These are phyloP conservation scores for Berberis vulgaris DNA, from an alignment of 164 flowering plant species.

Conservation along the genomic window DNA sequence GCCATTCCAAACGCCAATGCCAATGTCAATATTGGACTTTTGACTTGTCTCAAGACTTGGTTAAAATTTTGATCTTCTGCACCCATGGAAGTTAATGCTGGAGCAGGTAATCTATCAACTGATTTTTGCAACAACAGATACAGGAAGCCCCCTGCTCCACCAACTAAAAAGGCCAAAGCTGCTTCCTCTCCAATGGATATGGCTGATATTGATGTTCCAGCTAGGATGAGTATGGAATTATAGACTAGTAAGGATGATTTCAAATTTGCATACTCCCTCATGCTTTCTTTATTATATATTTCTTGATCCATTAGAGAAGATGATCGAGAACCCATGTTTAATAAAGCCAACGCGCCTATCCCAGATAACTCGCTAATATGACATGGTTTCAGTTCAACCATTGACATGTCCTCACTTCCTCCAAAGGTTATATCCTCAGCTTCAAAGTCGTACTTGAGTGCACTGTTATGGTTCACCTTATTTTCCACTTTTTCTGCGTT, in stretches of 20 bases:
- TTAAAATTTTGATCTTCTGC: conserved; percentile 9
- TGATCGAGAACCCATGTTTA: conserved; percentile 13
- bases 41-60: conserved; percentile 24
- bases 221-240: conserved; percentile 46
- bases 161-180: conserved; percentile 49
- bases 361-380: conserved; percentile 31
- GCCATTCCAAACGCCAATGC: conserved; percentile 40
- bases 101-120: conserved; percentile 58
- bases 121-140: conserved; percentile 77
- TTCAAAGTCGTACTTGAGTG: conserved; percentile 38
- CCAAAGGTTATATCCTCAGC: conserved; percentile 59
- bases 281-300: conserved; percentile 55
- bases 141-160: conserved; percentile 64
- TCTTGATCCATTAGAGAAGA: conserved; percentile 5
- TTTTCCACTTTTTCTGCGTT: conserved; percentile 13
- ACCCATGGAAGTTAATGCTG: conserved; percentile 18
- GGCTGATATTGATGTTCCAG: conserved; percentile 42
- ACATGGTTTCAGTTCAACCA: conserved; percentile 73
- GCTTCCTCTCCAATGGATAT: conserved; percentile 36
- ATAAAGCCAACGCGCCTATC: conserved; percentile 18
- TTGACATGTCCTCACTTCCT: conserved; percentile 44
- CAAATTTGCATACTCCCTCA: conserved; percentile 72
- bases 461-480: conserved; percentile 13
- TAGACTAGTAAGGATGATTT: conserved; percentile 69
- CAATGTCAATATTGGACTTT: conserved; percentile 37